A percentile compares a stretch with the other conserved stretches of the same genome.
Conservation (phyloP, 352 stramenopile genomes). For the Pythium dissotocum region DNA sequence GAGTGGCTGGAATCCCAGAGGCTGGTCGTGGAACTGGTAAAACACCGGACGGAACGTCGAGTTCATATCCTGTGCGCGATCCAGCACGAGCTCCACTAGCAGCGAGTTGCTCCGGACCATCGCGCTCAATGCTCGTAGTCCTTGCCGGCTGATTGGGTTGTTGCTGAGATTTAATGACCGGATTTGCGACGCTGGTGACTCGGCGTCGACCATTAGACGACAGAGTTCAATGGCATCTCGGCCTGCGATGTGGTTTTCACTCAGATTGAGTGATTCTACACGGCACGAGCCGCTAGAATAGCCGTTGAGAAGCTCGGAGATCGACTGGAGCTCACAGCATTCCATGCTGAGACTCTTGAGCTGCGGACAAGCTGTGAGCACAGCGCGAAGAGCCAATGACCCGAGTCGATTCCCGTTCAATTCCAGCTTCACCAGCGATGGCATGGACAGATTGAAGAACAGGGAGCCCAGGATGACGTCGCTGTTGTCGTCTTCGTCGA, state of each 20-base stretch:
- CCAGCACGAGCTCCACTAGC: conserved; percentile 35
- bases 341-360: conserved; percentile 41
- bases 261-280: conserved; percentile 37
- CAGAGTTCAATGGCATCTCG: conserved; percentile 34
- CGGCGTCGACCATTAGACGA: conserved; percentile 23
- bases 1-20: conserved; percentile 29
- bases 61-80: conserved; percentile 26
- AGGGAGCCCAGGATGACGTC: conserved; percentile 9
- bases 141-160: conserved; percentile 34
- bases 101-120: conserved; percentile 28
- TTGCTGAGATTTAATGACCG: conserved; percentile 36
- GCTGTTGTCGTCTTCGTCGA: conserved; percentile 11
- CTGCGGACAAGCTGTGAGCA: conserved; percentile 40
- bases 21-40: conserved; percentile 29
- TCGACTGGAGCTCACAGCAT: conserved; percentile 37
- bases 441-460: conserved; percentile 9
- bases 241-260: conserved; percentile 38
- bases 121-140: conserved; percentile 19
- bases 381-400: conserved; percentile 17
- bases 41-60: conserved; percentile 24
- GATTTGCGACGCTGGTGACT: conserved; percentile 23
- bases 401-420: conserved; percentile 35
- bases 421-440: conserved; percentile 32
- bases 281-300: conserved; percentile 27
- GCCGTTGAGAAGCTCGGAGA: conserved; percentile 31